phyloP scores from a whole-genome alignment of 2,329 filamentous ascomycete species.

The Fusarium mangiferae region DNA sequence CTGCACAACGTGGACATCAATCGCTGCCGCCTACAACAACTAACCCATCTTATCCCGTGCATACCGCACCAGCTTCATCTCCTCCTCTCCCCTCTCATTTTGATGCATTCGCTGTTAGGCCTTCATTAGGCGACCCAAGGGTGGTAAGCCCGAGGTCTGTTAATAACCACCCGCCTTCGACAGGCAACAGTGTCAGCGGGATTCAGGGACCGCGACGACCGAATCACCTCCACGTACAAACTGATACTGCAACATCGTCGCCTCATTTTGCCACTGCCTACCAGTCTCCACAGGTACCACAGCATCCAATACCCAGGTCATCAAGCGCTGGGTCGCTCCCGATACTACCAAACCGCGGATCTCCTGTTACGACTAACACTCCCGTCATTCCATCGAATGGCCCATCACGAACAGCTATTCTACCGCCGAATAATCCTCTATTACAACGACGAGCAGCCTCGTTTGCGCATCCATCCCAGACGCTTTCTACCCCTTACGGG shows the following conservation, averaged over 20 bases:
- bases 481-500: slow-evolving; percentile 3
- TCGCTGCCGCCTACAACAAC: slow-evolving; percentile 11
- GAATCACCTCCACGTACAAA: slow-evolving; percentile 10
- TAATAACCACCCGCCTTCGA: slow-evolving; percentile 1
- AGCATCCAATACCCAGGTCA: background rate
- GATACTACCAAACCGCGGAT: background rate
- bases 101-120: background rate
- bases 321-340: slow-evolving; percentile 11
- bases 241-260: background rate
- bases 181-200: background rate
- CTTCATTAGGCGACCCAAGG: background rate
- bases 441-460: slow-evolving; percentile 25
- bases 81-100: slow-evolving; percentile 12
- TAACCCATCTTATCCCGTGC: background rate
- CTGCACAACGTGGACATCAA: slow-evolving; percentile 15
- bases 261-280: background rate
- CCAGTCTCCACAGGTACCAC: slow-evolving; percentile 17
- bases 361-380: slow-evolving; percentile 10
- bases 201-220: slow-evolving; percentile 10
- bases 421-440: slow-evolving; percentile 8
- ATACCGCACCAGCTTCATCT: background rate
- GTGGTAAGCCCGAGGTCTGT: slow-evolving; percentile 10
- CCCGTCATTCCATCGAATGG: slow-evolving; percentile 7
- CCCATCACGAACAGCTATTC: background rate
- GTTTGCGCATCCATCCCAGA: slow-evolving; percentile 23